Conservation (phyloP, 345 rosid species). For the Brassica juncea region DNA sequence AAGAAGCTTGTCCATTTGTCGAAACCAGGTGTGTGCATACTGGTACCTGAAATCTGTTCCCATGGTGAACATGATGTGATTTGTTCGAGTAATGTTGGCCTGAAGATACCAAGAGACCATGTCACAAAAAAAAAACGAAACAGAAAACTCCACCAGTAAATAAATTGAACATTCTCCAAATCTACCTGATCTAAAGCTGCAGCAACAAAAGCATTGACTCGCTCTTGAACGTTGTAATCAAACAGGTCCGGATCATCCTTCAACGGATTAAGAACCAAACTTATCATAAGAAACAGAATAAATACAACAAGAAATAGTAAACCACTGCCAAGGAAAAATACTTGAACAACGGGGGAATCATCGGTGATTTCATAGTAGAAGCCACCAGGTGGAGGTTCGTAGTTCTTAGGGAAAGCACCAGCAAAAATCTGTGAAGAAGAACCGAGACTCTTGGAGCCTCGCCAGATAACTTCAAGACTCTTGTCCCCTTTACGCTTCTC, state of each 20-base stretch:
- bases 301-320: conserved; percentile 6
- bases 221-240: conserved; percentile 94
- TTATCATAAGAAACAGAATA: conserved; percentile 18
- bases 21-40: conserved; percentile 89
- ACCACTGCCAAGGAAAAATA: conserved; percentile 36
- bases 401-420: conserved; percentile 87
- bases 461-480: conserved; percentile 97
- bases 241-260: conserved; percentile 78
- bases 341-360: conserved; percentile 78
- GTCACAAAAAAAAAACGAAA: conserved; percentile 9
- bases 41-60: conserved; percentile 98
- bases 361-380: conserved; percentile 93
- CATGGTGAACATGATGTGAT: conserved; percentile 97
- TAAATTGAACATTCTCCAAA: neutral
- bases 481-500: conserved; percentile 76
- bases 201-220: conserved; percentile 88
- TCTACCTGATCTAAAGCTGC: conserved; percentile 92
- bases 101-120: conserved; percentile 37
- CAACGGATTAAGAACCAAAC: conserved; percentile 35
- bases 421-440: conserved; percentile 95
- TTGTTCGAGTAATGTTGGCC: conserved; percentile 88
- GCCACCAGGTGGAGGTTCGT: conserved; percentile 95
- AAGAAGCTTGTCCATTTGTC: conserved; percentile 92
- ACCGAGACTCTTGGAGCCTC: conserved; percentile 84
- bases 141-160: conserved; percentile 15